Conservation (phyloP, 108 stramenopile species). For the Stephanodiscus triporus region DNA sequence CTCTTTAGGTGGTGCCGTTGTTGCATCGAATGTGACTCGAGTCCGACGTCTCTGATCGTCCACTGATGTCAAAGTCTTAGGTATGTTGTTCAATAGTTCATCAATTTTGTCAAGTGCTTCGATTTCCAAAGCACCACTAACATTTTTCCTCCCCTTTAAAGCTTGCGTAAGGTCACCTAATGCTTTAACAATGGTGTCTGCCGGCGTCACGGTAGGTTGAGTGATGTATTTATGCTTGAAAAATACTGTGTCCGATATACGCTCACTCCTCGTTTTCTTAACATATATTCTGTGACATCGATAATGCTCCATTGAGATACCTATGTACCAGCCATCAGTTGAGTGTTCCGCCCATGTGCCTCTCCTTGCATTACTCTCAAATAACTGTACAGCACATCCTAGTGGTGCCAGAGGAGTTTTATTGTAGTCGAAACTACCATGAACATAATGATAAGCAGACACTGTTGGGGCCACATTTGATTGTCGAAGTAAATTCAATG, state of each 20-base stretch:
- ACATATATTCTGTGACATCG: background rate
- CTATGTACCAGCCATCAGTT: conserved; percentile 43
- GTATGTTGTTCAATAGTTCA: no score
- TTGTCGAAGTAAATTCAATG: background rate
- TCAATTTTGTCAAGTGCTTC: no score
- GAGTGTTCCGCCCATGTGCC: conserved; percentile 35
- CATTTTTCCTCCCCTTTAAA: no score
- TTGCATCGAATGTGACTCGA: no score
- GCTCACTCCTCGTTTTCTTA: background rate
- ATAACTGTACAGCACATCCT: conserved; percentile 35
- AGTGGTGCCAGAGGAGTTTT: conserved; percentile 51
- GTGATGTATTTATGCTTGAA: background rate
- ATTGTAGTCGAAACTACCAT: conserved; percentile 50
- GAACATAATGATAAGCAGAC: conserved; percentile 15
- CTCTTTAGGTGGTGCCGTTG: no score
- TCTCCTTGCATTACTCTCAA: conserved; percentile 17
- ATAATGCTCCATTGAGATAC: conserved; percentile 2
- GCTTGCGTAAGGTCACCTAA: no score
- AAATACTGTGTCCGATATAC: background rate
- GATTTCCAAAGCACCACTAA: no score
- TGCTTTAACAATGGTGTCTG: background rate
- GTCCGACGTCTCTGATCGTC: no score
- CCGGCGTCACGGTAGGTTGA: background rate
- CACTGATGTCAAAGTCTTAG: no score
- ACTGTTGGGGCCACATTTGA: conserved; percentile 2